A percentile compares a stretch with the other conserved stretches of the same genome.
These are phyloP conservation scores for Cytospora schulzeri DNA, from an alignment of 2,329 filamentous ascomycete genomes.

Conservation along the genomic window DNA sequence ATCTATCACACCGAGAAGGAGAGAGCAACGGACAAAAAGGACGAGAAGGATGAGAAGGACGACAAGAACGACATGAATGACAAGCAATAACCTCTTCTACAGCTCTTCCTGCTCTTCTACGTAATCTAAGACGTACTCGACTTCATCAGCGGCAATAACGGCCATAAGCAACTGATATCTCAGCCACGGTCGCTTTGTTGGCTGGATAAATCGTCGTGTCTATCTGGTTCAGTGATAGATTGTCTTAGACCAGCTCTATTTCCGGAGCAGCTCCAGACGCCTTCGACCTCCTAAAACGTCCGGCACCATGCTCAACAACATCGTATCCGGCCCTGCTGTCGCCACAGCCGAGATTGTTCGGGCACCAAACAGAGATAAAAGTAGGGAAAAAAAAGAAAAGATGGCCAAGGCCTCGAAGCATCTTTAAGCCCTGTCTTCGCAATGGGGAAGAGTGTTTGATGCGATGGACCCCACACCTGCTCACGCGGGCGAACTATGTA, in stretches of 20 bases:
- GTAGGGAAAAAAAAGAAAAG: not conserved
- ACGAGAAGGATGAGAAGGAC: constrained; percentile 9
- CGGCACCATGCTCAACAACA: constrained; percentile 4
- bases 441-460: not conserved
- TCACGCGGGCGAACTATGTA: not conserved
- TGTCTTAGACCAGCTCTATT: constrained; percentile 4
- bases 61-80: not conserved
- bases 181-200: constrained; percentile 8
- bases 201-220: constrained; percentile 5
- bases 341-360: constrained; percentile 1
- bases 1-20: constrained; percentile 36
- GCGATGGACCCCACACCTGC: not conserved
- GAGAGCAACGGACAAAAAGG: constrained; percentile 27
- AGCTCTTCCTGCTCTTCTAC: constrained; percentile 15
- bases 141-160: constrained; percentile 22
- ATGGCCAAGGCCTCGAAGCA: constrained; percentile 4
- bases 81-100: not conserved
- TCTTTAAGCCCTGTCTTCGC: not conserved
- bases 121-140: constrained; percentile 17
- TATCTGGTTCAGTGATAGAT: constrained; percentile 15
- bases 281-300: not conserved
- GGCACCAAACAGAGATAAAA: not conserved
- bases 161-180: constrained; percentile 4
- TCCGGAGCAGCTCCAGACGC: constrained; percentile 8
- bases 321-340: constrained; percentile 8